These are phyloP conservation scores for Plasmodium cynomolgi DNA, from an alignment of 169 alveolate genomes.

Conservation along the genomic window DNA sequence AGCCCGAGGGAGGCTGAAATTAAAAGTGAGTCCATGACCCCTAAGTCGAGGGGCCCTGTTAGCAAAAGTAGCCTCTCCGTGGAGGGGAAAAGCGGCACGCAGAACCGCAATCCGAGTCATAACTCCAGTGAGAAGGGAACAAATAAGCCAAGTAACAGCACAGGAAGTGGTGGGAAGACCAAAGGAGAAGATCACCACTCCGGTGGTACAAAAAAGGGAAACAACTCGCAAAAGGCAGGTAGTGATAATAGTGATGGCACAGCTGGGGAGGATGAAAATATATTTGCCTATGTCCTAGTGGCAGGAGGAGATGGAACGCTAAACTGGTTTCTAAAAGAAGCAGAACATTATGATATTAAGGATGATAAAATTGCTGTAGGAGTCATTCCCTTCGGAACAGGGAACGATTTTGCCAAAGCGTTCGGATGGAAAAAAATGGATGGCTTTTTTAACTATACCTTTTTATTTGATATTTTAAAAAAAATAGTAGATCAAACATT, in stretches of 20 bases:
- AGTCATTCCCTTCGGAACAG: conserved; percentile 96
- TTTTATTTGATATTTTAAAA: conserved; percentile 86
- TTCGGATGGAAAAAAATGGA: conserved; percentile 90
- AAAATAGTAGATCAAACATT: conserved; percentile 82
- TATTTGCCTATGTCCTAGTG: conserved; percentile 78
- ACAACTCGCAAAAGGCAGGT: not conserved
- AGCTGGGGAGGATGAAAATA: conserved; percentile 10
- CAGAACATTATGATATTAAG: conserved; percentile 85
- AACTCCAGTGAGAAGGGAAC: not conserved
- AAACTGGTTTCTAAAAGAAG: conserved; percentile 92
- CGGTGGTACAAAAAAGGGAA: conserved; percentile 15
- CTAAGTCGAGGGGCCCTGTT: not conserved
- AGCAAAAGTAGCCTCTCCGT: not conserved
- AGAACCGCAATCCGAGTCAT: not conserved
- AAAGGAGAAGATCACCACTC: conserved; percentile 18
- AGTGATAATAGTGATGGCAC: not conserved
- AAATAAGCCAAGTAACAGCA: not conserved
- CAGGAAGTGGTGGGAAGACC: not conserved
- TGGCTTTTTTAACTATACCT: conserved; percentile 84
- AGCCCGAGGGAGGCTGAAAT: not conserved
- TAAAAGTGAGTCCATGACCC: not conserved
- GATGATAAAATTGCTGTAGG: conserved; percentile 86
- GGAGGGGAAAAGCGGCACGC: not conserved
- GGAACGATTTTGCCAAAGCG: conserved; percentile 95
- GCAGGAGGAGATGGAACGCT: conserved; percentile 98